Percentiles rank a stretch among this genome's conserved stretches.
Conservation (phyloP, 1,284 basidiomycete genomes). For the Singerocomus inundabilis region DNA sequence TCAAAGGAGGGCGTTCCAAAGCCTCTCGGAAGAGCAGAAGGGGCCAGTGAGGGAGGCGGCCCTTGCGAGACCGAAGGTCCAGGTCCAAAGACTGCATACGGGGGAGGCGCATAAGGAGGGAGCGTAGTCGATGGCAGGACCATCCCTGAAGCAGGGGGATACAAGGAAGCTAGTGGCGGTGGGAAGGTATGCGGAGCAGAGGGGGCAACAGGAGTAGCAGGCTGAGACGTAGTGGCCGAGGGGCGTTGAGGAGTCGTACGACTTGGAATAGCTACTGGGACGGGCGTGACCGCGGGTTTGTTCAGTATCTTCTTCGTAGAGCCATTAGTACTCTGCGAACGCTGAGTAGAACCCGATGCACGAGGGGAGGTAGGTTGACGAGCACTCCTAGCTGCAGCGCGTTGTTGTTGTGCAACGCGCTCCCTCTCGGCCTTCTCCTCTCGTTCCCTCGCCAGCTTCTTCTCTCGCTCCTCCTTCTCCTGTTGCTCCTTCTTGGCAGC, state of each 20-base stretch:
- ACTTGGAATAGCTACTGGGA: conserved; percentile 28
- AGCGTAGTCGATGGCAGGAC: conserved; percentile 43
- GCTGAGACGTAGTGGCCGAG: conserved; percentile 31
- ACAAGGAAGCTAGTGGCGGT: conserved; percentile 45
- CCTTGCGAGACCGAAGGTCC: conserved; percentile 43
- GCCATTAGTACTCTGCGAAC: conserved; percentile 41
- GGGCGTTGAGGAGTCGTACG: conserved; percentile 34
- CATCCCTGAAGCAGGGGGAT: conserved; percentile 44
- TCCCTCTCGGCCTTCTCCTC: conserved; percentile 54
- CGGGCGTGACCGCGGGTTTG: conserved; percentile 36
- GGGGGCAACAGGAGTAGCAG: conserved; percentile 34
- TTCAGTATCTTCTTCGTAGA: conserved; percentile 52
- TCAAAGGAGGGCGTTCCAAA: conserved; percentile 53
- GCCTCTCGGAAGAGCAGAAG: conserved; percentile 52
- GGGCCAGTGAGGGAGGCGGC: conserved; percentile 45
- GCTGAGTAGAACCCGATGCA: conserved; percentile 50
- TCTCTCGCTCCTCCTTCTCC: conserved; percentile 64
- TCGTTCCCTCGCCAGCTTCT: conserved; percentile 57
- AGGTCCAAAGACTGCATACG: conserved; percentile 48
- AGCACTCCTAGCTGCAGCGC: conserved; percentile 35
- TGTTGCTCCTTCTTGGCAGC: conserved; percentile 48
- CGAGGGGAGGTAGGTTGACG: conserved; percentile 52
- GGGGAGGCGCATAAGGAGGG: conserved; percentile 50
- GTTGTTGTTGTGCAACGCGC: conserved; percentile 44
- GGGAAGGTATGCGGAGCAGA: conserved; percentile 27